These are phyloP conservation scores for Xerocomellus amylosporus DNA, from an alignment of 768 basidiomycete species.

Conservation along the genomic window DNA sequence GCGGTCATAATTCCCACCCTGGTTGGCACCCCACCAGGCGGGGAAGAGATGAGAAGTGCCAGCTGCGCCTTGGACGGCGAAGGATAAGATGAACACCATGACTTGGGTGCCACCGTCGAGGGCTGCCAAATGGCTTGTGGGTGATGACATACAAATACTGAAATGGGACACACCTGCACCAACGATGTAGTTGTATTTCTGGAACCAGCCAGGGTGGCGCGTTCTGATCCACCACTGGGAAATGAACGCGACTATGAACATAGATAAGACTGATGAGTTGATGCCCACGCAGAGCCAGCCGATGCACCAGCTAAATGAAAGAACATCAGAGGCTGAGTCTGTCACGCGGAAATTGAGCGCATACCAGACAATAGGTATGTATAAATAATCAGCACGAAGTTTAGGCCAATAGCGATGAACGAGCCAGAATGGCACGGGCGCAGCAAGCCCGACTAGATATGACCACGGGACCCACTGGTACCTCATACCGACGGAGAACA, in stretches of 20 bases:
- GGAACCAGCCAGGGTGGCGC: slow-evolving; percentile 36
- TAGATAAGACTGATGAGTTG: slow-evolving; percentile 23
- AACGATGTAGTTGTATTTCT: slow-evolving; percentile 37
- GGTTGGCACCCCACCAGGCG: slow-evolving; percentile 60
- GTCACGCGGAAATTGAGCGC: slow-evolving; percentile 1
- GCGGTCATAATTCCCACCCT: slow-evolving; percentile 40
- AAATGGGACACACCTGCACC: slow-evolving; percentile 39
- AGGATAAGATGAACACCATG: slow-evolving; percentile 53
- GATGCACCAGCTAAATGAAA: slow-evolving; percentile 13
- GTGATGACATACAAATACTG: too few relatives aligned
- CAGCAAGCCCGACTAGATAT: slow-evolving; percentile 32
- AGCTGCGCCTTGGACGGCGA: slow-evolving; percentile 49
- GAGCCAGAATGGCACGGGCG: slow-evolving; percentile 43
- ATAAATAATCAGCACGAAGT: slow-evolving; percentile 26
- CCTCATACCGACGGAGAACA: slow-evolving; percentile 32
- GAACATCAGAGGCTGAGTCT: background rate
- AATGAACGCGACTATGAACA: slow-evolving; percentile 26
- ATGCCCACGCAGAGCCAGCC: slow-evolving; percentile 26
- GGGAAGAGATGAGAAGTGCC: slow-evolving; percentile 50
- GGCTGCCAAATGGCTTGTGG: slow-evolving; percentile 11
- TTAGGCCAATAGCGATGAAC: slow-evolving; percentile 36
- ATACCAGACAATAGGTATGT: slow-evolving; percentile 31
- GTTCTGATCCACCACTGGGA: slow-evolving; percentile 41
- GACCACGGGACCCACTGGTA: slow-evolving; percentile 42
- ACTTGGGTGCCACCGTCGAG: slow-evolving; percentile 45